A percentile compares a stretch with the other conserved stretches of the same genome.
These are phyloP conservation scores for Globisporangium spiculum DNA, from an alignment of 352 stramenopile genomes.

Conservation along the genomic window DNA sequence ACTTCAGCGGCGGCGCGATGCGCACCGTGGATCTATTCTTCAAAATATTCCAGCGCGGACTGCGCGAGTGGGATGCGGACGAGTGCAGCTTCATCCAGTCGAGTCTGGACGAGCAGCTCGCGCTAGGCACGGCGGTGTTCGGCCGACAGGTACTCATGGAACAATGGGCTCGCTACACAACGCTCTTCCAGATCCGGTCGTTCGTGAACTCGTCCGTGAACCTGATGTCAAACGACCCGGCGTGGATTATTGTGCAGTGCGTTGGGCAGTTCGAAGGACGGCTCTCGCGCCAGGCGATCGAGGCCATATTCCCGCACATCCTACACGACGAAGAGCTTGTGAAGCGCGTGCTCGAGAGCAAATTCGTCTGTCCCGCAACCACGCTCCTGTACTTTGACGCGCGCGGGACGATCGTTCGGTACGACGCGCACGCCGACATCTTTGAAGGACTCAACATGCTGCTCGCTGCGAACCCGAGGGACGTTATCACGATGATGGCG, in stretches of 20 bases:
- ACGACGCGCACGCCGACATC: slow-evolving; percentile 10
- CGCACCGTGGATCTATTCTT: slow-evolving; percentile 16
- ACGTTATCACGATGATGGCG: slow-evolving; percentile 14
- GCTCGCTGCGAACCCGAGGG: not conserved
- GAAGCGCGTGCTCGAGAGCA: not conserved
- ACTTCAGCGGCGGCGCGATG: slow-evolving; percentile 13
- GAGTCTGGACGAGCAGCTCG: slow-evolving; percentile 5
- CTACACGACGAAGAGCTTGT: not conserved
- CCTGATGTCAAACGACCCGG: not conserved
- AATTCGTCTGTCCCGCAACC: slow-evolving; percentile 5
- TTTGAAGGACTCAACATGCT: slow-evolving; percentile 9
- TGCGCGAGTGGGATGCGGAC: not conserved
- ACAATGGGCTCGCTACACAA: slow-evolving; percentile 20
- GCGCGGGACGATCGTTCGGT: slow-evolving; percentile 2
- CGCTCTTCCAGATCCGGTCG: slow-evolving; percentile 14
- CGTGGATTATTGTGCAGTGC: slow-evolving; percentile 3
- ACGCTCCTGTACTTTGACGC: slow-evolving; percentile 13
- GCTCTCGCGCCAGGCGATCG: not conserved
- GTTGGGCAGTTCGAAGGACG: slow-evolving; percentile 2
- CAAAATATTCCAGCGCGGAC: slow-evolving; percentile 15
- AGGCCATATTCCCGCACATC: slow-evolving; percentile 13
- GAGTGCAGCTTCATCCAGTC: slow-evolving; percentile 10
- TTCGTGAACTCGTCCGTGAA: not conserved
- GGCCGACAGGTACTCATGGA: slow-evolving; percentile 17
- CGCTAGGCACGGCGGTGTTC: not conserved